Evolutionary conservation across 176 grass and related monocot genomes (phyloP).

Genomic region (Avena atlantica): DNA sequence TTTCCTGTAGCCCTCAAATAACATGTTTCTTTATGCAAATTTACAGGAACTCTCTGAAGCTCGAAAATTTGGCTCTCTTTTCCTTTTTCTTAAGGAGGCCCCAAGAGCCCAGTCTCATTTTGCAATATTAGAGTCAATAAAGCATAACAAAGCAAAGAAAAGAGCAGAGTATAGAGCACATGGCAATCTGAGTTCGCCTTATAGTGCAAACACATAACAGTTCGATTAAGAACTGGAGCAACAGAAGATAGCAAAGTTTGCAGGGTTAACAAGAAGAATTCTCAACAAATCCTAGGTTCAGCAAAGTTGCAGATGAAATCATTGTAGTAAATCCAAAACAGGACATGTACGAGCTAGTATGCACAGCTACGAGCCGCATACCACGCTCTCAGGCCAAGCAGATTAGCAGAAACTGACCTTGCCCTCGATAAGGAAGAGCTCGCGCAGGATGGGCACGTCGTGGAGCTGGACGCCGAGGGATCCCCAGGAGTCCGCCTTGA

Average conservation of each 20-base stretch:
- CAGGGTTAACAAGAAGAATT: not conserved
- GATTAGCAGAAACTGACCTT: constrained; percentile 56
- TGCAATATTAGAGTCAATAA: not conserved
- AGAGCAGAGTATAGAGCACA: not conserved
- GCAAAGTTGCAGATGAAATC: not conserved
- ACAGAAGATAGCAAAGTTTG: not conserved
- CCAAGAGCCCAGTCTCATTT: not conserved
- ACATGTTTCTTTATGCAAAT: not conserved
- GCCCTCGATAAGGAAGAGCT: constrained; percentile 73
- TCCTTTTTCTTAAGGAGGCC: not conserved
- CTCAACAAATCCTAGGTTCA: not conserved
- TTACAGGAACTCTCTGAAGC: not conserved
- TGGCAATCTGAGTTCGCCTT: not conserved
- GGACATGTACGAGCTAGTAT: not conserved
- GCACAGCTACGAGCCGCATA: not conserved
- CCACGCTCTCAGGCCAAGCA: not conserved
- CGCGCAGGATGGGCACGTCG: constrained; percentile 67
- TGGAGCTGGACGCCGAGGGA: constrained; percentile 73
- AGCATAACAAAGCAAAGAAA: constrained; percentile 5
- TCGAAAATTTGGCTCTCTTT: not conserved
- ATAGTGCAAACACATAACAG: not conserved
- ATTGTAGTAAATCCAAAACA: not conserved
- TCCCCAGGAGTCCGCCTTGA: constrained; percentile 71
- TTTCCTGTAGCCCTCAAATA: not conserved
- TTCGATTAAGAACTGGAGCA: not conserved